Conservation (phyloP, 208 protist genomes). For the Trypanosoma grayi region DNA sequence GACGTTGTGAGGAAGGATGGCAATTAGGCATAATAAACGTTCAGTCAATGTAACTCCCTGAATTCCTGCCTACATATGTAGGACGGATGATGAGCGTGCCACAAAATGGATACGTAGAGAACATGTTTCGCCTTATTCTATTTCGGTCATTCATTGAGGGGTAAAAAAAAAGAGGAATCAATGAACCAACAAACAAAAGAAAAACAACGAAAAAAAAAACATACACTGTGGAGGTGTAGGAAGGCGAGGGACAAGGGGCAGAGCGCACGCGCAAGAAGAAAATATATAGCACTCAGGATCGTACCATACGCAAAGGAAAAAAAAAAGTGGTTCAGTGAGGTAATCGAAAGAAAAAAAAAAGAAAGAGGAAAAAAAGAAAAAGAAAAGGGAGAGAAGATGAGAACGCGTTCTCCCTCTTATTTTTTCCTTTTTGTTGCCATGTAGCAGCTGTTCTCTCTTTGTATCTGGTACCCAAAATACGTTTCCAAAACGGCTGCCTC, state of each 20-base stretch:
- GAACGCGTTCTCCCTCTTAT: too few relatives aligned
- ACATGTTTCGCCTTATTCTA: conserved; percentile 1
- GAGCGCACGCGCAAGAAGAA: too few relatives aligned
- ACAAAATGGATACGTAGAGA: not conserved
- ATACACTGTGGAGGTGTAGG: too few relatives aligned
- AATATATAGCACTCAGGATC: too few relatives aligned
- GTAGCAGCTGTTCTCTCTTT: not conserved
- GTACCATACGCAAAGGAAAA: not conserved
- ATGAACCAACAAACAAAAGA: not conserved
- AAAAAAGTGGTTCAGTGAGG: not conserved
- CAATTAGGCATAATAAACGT: too few relatives aligned
- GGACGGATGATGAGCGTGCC: not conserved
- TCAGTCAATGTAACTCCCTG: too few relatives aligned
- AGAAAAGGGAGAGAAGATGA: not conserved
- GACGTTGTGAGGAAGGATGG: too few relatives aligned
- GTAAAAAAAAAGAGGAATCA: not conserved
- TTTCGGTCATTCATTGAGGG: conserved; percentile 1
- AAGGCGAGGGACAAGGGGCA: too few relatives aligned
- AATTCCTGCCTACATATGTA: too few relatives aligned
- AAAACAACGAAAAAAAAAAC: not conserved
- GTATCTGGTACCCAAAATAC: not conserved
- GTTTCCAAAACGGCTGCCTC: not conserved
- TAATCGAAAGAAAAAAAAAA: not conserved
- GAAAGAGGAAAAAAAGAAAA: conserved; percentile 4
- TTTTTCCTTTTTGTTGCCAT: not conserved